Percentiles rank a stretch among this genome's conserved stretches.
These are phyloP conservation scores for Ascodesmis nigricans DNA, from an alignment of 495 filamentous ascomycete genomes.

Conservation along the genomic window DNA sequence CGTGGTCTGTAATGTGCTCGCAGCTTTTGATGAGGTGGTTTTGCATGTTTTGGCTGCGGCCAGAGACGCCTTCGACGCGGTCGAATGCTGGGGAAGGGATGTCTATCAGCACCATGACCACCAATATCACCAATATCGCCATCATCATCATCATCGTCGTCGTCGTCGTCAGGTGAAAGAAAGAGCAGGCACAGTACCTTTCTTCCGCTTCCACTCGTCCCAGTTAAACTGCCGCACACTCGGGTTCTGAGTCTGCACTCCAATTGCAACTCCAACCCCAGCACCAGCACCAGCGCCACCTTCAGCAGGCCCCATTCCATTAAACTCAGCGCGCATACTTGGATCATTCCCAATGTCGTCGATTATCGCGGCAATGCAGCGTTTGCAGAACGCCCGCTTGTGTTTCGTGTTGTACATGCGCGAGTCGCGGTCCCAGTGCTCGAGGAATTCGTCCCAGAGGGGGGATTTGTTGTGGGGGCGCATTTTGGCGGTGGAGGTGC, in stretches of 20 bases:
- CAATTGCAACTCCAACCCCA: too few relatives aligned
- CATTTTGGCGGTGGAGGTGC: too few relatives aligned
- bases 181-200: background rate
- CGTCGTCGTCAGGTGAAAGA: background rate
- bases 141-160: background rate
- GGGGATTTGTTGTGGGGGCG: slow-evolving; percentile 7
- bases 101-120: too few relatives aligned
- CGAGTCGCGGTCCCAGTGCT: background rate
- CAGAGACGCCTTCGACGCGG: slow-evolving; percentile 3
- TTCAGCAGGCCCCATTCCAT: background rate
- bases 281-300: too few relatives aligned
- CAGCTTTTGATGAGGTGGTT: slow-evolving; percentile 4
- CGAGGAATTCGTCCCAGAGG: slow-evolving; percentile 6
- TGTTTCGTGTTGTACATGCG: slow-evolving; percentile 7
- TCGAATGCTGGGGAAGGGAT: slow-evolving; percentile 4
- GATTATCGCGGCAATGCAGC: background rate
- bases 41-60: slow-evolving; percentile 5
- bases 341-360: background rate
- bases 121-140: slow-evolving; percentile 1
- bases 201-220: slow-evolving; percentile 1
- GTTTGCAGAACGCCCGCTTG: slow-evolving; percentile 5
- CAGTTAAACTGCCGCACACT: too few relatives aligned
- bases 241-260: too few relatives aligned
- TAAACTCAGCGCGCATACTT: background rate
- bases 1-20: slow-evolving; percentile 1